Evolutionary conservation across 2,329 filamentous ascomycete genomes (phyloP), one percentile per base, ranked within the genome.

Genomic region (Trichophyton schoenleinii): DNA sequence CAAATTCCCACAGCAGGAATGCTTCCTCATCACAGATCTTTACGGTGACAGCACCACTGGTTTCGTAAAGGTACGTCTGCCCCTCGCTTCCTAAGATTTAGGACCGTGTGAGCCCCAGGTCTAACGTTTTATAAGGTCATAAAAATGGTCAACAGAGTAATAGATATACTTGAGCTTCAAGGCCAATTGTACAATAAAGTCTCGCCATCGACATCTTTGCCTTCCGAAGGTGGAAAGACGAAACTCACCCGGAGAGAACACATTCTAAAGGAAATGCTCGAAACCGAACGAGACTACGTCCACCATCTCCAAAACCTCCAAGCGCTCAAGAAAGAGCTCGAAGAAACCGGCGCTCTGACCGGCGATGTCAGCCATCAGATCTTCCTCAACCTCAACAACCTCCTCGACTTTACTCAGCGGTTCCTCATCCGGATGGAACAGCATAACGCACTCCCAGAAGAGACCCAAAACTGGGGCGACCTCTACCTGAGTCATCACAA

Each of bases 401-500:
- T 99, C 57, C 81, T 99, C 59, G 94, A 99, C 73, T 96, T 96
- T 71, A 92, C 97, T 71, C 87, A 95, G 64, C 85, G 91, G 31
- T 97, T 99, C 69, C 79, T 99, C 57, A 97, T 99, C 69, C 87
- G 91, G 61, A 89, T 99, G 64, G 94, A 99, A 76, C 95, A 95
- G 31, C 95, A 91, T 42, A 96, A 97, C 70, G 91, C 89, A 2
- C 83, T 90, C 75, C 82, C 89, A 0, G 81, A 87, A 64, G 77
- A 81, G 3, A 80, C 83, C 64, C 94, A 99, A 72, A 88, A 92
- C 72, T 99, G 94, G 94, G 94, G 94, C n/a, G 81, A 85, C n/a
- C 83, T 95, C 0, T 97, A 97, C 70, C 82, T 88, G 13, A 80
- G 85, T 13, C 91, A 92, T 70, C 89, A 94, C 71, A 89, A 94